These are phyloP conservation scores for Phytophthora podocarpi DNA, from an alignment of 352 stramenopile species.

Conservation along the genomic window DNA sequence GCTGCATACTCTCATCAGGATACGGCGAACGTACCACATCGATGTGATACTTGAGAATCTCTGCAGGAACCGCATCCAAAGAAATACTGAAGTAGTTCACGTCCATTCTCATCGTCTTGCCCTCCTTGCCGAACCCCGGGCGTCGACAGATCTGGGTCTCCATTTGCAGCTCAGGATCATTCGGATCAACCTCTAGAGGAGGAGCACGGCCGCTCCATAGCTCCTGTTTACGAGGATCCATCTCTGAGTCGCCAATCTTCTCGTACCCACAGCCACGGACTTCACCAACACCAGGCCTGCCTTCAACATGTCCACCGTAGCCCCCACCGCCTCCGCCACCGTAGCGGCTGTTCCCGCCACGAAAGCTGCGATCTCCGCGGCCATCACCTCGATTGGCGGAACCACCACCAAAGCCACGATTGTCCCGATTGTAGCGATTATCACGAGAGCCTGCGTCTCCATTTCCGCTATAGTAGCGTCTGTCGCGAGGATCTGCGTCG, in stretches of 20 bases:
- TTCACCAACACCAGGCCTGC: constrained; percentile 1
- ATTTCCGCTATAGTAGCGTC: too few species aligned
- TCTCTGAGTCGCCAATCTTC: constrained; percentile 43
- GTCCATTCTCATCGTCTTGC: constrained; percentile 35
- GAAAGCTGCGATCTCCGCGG: neutral
- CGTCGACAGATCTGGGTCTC: constrained; percentile 46
- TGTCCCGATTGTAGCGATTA: too few species aligned
- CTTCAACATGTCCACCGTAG: constrained; percentile 9
- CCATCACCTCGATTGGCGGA: neutral
- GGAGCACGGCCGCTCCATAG: constrained; percentile 40
- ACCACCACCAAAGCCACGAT: neutral
- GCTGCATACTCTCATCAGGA: constrained; percentile 24
- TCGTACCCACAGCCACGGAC: constrained; percentile 55
- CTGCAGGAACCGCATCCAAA: constrained; percentile 36
- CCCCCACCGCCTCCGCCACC: neutral
- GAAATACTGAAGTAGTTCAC: constrained; percentile 67
- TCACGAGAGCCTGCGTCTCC: neutral
- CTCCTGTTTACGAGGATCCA: constrained; percentile 48
- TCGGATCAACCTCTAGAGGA: constrained; percentile 22
- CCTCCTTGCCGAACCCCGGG: constrained; percentile 32
- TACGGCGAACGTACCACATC: constrained; percentile 41
- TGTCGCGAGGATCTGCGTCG: too few species aligned
- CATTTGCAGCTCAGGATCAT: constrained; percentile 33
- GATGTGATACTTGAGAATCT: constrained; percentile 79
- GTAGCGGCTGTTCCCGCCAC: neutral